phyloP scores from a whole-genome alignment of 225 moss, liverwort and hornwort genomes.

The Physcomitrellopsis africana region DNA sequence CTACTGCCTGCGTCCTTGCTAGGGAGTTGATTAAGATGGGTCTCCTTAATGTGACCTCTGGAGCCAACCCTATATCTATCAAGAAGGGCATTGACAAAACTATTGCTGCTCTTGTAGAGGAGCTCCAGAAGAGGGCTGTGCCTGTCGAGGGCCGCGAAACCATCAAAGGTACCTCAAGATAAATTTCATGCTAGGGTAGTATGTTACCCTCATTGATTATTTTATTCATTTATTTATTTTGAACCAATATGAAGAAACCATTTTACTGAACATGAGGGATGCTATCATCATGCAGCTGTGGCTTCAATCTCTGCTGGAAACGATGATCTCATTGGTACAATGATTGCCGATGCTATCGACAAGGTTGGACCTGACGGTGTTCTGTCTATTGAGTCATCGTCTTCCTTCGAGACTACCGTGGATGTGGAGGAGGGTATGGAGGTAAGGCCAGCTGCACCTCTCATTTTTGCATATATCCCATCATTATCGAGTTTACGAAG shows the following conservation, averaged over 20 bases:
- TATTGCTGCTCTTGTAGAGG: background rate
- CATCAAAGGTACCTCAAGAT: too few species aligned
- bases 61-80: background rate
- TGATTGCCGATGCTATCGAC: background rate
- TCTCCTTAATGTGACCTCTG: background rate
- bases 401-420: slow-evolving; percentile 93
- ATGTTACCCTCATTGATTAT: too few species aligned
- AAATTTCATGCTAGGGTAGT: too few species aligned
- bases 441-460: slow-evolving; percentile 39
- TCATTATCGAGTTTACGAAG: too few species aligned
- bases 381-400: slow-evolving; percentile 92
- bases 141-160: too few species aligned
- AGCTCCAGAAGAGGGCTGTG: background rate
- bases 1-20: slow-evolving; percentile 41
- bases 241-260: too few species aligned
- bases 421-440: slow-evolving; percentile 99
- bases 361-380: slow-evolving; percentile 21
- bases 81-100: background rate
- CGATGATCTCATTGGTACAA: background rate
- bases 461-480: too few species aligned
- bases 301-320: background rate
- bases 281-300: background rate
- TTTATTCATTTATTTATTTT: too few species aligned
- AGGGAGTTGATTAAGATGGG: background rate
- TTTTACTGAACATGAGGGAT: too few species aligned